These are phyloP conservation scores for Cerioporus squamosus DNA, from an alignment of 1,284 basidiomycete genomes.

Conservation along the genomic window DNA sequence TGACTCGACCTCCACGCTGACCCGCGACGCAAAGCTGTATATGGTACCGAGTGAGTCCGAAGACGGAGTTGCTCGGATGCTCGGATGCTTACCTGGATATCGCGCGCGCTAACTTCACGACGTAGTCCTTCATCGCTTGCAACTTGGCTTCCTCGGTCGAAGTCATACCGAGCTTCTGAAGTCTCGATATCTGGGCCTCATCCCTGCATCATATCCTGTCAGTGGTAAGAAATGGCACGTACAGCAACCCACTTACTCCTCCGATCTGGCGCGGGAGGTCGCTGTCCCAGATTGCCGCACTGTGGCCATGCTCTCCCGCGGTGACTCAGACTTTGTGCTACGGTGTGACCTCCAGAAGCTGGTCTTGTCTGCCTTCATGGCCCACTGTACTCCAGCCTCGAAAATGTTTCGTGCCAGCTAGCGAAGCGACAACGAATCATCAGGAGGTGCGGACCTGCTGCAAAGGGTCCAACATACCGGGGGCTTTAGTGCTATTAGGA, in stretches of 20 bases:
- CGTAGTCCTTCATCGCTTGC: slow-evolving; percentile 85
- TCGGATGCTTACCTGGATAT: slow-evolving; percentile 53
- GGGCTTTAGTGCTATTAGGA: slow-evolving; percentile 77
- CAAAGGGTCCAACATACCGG: slow-evolving; percentile 59
- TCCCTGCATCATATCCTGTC: slow-evolving; percentile 53
- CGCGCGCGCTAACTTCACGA: slow-evolving; percentile 80
- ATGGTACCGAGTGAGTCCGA: not conserved
- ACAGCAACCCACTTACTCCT: slow-evolving; percentile 58
- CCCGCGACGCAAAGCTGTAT: slow-evolving; percentile 64
- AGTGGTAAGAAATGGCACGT: not conserved
- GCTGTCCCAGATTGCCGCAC: slow-evolving; percentile 56
- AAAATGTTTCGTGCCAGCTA: slow-evolving; percentile 83
- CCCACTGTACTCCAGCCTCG: slow-evolving; percentile 88
- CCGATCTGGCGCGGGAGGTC: slow-evolving; percentile 61
- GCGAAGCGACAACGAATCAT: not conserved
- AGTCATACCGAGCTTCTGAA: slow-evolving; percentile 86
- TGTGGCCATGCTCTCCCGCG: slow-evolving; percentile 68
- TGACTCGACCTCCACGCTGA: slow-evolving; percentile 62
- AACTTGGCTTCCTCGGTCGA: slow-evolving; percentile 81
- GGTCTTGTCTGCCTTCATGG: slow-evolving; percentile 76
- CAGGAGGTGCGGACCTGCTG: not conserved
- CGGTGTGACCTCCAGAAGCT: slow-evolving; percentile 75
- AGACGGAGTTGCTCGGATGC: not conserved
- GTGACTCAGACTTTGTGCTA: slow-evolving; percentile 61
- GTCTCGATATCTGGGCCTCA: slow-evolving; percentile 69